phyloP scores from a whole-genome alignment of 495 filamentous ascomycete species.

The Tricharina praecox region DNA sequence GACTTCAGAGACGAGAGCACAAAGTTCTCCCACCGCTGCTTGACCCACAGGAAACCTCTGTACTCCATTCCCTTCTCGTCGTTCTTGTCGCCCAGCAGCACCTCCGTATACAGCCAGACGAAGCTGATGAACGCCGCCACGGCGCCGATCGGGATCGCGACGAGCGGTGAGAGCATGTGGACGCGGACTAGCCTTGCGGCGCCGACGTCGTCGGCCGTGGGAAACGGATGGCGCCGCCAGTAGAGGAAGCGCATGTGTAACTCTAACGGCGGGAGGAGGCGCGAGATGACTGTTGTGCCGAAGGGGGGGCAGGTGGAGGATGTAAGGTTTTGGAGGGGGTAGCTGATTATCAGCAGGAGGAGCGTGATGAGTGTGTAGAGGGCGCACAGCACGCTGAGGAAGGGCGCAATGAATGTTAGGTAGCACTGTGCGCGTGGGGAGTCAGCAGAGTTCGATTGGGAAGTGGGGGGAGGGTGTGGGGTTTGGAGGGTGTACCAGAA shows the following conservation, averaged over 20 bases:
- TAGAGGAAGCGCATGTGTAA: slow-evolving; percentile 18
- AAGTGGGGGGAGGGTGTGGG: no score
- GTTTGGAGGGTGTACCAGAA: slow-evolving; percentile 16
- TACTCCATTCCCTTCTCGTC: slow-evolving; percentile 18
- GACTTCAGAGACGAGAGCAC: neutral
- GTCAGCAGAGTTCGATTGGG: no score
- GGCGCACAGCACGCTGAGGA: slow-evolving; percentile 16
- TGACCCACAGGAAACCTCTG: slow-evolving; percentile 18
- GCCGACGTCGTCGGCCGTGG: slow-evolving; percentile 14
- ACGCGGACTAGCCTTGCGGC: slow-evolving; percentile 13
- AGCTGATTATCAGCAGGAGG: slow-evolving; percentile 11
- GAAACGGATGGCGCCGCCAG: slow-evolving; percentile 5
- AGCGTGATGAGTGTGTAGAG: slow-evolving; percentile 15
- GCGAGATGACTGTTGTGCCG: slow-evolving; percentile 1
- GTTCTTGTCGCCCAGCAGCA: slow-evolving; percentile 21
- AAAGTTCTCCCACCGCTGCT: slow-evolving; percentile 18
- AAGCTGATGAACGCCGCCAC: slow-evolving; percentile 12
- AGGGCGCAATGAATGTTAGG: slow-evolving; percentile 18
- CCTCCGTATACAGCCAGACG: slow-evolving; percentile 25
- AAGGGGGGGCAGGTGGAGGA: slow-evolving; percentile 1
- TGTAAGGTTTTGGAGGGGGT: slow-evolving; percentile 12
- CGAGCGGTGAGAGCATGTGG: slow-evolving; percentile 17
- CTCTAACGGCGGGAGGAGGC: slow-evolving; percentile 13
- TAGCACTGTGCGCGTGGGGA: slow-evolving; percentile 12
- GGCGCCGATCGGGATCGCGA: slow-evolving; percentile 6